Base-by-base conservation (phyloP, 371 early-diverging fungal genomes). In the Lichtheimia hyalospora region DNA sequence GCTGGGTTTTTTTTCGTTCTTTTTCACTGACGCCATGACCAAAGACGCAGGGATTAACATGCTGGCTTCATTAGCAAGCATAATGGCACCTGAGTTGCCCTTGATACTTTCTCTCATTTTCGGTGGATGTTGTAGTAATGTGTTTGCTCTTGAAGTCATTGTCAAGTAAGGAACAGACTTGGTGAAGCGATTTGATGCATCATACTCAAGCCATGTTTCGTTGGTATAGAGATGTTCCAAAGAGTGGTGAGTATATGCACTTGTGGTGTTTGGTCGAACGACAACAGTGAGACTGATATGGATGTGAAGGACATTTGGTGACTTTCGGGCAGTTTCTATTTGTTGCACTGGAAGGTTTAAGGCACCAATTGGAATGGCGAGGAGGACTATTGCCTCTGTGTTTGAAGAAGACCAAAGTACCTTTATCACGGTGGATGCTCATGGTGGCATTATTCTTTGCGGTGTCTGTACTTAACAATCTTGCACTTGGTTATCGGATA, bases 111-210 rank as follows among this genome's bases (percentile, higher is more conserved):
- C 80, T 4, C 73, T 92, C 52, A 89, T 96, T 60, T 92, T 94
- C 70, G 93, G 93, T 28, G 95, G 96, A 1, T 95, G 96, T 67
- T 95, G 96, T 64, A 88, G 92, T 49, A 94, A 94, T 63, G 93
- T 93, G 15, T 90, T 88, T 79, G 84, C 92, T 4, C 77, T 95
- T 13, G 96, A 95, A 69, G 71, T 87, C 23, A 75, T 90, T 7
- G 84, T 91, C 57, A 82, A 72, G 88, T 88, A 82, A 67, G 79
- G 58, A 34, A 34, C 34, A 1, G 10, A 25, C 25, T 34, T 1
- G 10, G 6, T 34, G 6, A 34, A 34, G 10, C 2, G 34, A 34
- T 34, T 34, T 34, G 10, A 10, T 2, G n/a, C 25, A 49, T 18
- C 20, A 58, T 46, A 54, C 34, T 34, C 34, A 34, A 34, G 27